These are phyloP conservation scores for Chytriomyces sp. DNA, from an alignment of 192 early-diverging fungal species.

Conservation along the genomic window DNA sequence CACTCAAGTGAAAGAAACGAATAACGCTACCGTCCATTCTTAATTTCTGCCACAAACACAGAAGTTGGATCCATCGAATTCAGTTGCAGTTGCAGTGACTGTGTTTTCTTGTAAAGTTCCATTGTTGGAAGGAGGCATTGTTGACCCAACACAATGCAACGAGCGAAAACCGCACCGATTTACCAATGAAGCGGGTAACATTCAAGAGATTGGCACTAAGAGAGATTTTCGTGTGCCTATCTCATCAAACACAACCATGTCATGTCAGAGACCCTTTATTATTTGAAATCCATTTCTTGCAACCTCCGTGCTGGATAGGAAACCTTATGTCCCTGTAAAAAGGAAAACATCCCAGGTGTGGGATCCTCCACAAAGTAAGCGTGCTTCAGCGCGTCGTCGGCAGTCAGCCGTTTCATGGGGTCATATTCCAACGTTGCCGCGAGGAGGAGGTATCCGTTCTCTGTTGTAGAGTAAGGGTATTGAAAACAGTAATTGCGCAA, in stretches of 20 bases:
- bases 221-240: too few species aligned
- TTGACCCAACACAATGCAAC: too few species aligned
- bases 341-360: constrained; percentile 39
- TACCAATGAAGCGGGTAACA: too few species aligned
- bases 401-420: constrained; percentile 85
- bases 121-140: too few species aligned
- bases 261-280: not conserved
- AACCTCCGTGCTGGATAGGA: constrained; percentile 14
- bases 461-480: constrained; percentile 31
- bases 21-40: constrained; percentile 14
- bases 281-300: constrained; percentile 25
- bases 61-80: constrained; percentile 5
- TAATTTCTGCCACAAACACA: constrained; percentile 18
- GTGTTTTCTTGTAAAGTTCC: not conserved
- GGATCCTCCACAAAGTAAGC: constrained; percentile 76
- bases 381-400: constrained; percentile 86
- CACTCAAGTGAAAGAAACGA: constrained; percentile 15
- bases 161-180: too few species aligned
- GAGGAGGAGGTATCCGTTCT: constrained; percentile 80
- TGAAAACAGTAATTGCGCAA: constrained; percentile 28
- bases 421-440: constrained; percentile 79
- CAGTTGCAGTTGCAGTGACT: not conserved
- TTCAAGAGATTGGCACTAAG: too few species aligned
- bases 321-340: constrained; percentile 18
- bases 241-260: too few species aligned